phyloP scores from a whole-genome alignment of 2,329 filamentous ascomycete genomes.

The Cryphonectria naterciae region DNA sequence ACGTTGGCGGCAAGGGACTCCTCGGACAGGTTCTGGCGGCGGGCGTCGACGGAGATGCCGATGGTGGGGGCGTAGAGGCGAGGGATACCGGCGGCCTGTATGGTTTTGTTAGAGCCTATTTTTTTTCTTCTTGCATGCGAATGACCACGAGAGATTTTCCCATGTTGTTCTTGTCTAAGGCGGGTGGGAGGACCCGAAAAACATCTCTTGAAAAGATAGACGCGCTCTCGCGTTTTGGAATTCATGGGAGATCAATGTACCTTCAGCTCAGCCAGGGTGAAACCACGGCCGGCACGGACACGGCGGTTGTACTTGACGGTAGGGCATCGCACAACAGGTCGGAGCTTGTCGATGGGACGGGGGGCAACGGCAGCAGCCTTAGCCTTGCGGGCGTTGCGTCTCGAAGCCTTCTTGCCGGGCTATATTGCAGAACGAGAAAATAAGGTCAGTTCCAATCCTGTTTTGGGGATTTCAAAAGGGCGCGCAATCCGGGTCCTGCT shows the following conservation, averaged over 20 bases:
- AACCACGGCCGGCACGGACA: conserved; percentile 93
- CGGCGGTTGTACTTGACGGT: conserved; percentile 99
- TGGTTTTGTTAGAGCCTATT: conserved; percentile 40
- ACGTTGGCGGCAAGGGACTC: conserved; percentile 95
- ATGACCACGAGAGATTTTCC: not conserved
- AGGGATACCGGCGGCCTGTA: conserved; percentile 89
- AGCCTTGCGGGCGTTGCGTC: conserved; percentile 86
- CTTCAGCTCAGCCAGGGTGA: conserved; percentile 98
- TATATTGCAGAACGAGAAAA: conserved; percentile 48
- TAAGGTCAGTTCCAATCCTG: conserved; percentile 39
- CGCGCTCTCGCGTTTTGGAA: not conserved
- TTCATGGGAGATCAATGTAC: conserved; percentile 56
- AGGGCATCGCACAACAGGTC: conserved; percentile 96
- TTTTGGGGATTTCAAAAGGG: not conserved
- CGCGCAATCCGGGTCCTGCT: conserved; percentile 23
- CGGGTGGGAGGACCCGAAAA: not conserved
- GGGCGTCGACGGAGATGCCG: conserved; percentile 94
- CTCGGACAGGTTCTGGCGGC: conserved; percentile 96
- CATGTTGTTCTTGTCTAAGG: not conserved
- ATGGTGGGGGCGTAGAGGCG: conserved; percentile 93
- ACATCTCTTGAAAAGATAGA: not conserved
- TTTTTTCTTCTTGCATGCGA: not conserved
- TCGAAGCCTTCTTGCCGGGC: conserved; percentile 94
- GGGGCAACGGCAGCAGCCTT: conserved; percentile 96
- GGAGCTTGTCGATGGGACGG: conserved; percentile 94